Conservation (phyloP, 495 filamentous ascomycete species). For the Neurospora sublineolata region DNA sequence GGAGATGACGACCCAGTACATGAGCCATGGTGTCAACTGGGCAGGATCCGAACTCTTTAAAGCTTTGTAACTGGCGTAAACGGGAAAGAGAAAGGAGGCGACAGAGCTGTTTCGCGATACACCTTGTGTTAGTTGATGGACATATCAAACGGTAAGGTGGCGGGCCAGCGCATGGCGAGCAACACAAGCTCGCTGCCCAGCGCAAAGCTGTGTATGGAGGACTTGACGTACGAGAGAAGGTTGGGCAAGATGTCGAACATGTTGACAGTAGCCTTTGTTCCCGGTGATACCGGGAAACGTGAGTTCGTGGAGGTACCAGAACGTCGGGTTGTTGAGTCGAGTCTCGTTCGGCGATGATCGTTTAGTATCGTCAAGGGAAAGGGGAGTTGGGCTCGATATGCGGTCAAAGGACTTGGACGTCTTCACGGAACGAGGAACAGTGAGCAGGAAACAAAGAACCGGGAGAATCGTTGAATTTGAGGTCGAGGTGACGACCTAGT, state of each 20-base stretch:
- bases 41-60: constrained; percentile 85
- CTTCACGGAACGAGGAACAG: neutral
- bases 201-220: neutral
- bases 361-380: neutral
- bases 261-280: constrained; percentile 4
- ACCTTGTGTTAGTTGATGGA: constrained; percentile 2
- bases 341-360: neutral
- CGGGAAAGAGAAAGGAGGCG: constrained; percentile 84
- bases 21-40: constrained; percentile 93
- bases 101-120: constrained; percentile 47
- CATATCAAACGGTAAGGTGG: neutral
- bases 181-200: constrained; percentile 1
- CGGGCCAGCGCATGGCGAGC: neutral
- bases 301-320: neutral
- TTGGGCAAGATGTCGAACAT: constrained; percentile 81
- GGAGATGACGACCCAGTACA: constrained; percentile 95
- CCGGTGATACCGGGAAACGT: neutral
- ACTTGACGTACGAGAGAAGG: constrained; percentile 58
- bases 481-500: neutral
- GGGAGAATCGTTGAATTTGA: neutral
- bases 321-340: neutral
- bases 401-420: neutral
- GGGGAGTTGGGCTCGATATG: neutral
- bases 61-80: constrained; percentile 97
- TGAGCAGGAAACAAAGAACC: neutral